phyloP scores from a whole-genome alignment of 495 filamentous ascomycete species.

The Neurospora intermedia region DNA sequence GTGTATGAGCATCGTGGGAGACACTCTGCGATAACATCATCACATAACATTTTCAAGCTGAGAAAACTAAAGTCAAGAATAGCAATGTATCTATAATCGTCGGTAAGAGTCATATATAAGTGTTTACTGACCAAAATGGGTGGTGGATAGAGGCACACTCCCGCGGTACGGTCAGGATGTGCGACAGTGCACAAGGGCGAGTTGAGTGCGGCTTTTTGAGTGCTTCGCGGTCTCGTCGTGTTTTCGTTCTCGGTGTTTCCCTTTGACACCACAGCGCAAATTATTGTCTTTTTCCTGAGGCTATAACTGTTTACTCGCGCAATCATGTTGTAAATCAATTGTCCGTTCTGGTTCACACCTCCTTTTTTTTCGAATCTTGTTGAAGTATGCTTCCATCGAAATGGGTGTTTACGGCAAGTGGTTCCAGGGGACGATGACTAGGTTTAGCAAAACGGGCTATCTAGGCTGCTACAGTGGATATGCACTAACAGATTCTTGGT shows the following conservation, averaged over 20 bases:
- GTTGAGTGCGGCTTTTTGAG: no score
- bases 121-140: no score
- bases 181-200: no score
- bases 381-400: neutral
- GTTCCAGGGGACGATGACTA: neutral
- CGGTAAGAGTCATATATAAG: no score
- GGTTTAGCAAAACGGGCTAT: no score
- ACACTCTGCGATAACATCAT: neutral
- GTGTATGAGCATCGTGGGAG: neutral
- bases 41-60: accelerated
- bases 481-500: neutral
- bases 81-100: no score
- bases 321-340: neutral
- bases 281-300: neutral
- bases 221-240: neutral
- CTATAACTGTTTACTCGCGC: no score
- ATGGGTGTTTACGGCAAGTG: neutral
- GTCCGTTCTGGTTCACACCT: neutral
- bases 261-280: neutral
- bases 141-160: no score
- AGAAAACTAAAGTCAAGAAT: no score
- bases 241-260: neutral
- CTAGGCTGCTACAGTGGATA: neutral
- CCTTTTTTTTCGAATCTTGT: no score
- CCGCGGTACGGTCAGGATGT: no score